Conservation (phyloP, 164 flowering plant genomes). For the Stephania japonica region DNA sequence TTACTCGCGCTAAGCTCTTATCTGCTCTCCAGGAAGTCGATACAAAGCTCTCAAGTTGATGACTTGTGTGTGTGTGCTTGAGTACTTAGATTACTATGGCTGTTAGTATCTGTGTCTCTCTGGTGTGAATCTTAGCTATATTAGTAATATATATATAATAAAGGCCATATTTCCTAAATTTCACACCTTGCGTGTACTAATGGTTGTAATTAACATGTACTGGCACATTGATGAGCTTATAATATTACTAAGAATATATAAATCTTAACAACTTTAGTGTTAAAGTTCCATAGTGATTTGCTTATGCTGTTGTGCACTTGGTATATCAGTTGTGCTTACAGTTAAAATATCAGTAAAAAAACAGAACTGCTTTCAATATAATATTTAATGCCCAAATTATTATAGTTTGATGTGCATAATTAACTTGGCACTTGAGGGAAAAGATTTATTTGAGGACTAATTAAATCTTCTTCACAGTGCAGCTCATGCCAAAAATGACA, state of each 20-base stretch:
- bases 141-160: not conserved
- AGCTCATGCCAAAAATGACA: not conserved
- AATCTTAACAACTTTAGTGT: not conserved
- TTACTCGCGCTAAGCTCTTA: not conserved
- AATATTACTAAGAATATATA: not conserved
- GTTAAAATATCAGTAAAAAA: not conserved
- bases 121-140: not conserved
- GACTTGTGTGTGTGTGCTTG: not conserved
- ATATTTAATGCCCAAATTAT: not conserved
- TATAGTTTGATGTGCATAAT: not conserved
- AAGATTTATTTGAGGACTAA: not conserved
- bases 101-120: not conserved
- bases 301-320: not conserved
- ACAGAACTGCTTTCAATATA: not conserved
- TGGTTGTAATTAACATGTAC: not conserved
- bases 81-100: not conserved
- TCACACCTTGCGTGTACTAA: conserved; percentile 1
- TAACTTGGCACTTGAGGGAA: not conserved
- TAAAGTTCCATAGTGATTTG: not conserved
- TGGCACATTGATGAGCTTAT: not conserved
- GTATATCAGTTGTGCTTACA: not conserved
- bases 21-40: not conserved
- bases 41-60: not conserved
- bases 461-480: not conserved
- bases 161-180: not conserved